Evolutionary conservation across 441 rosid genomes (phyloP), one percentile per base, ranked within the genome.

Genomic region (Erodium chrysanthum): DNA sequence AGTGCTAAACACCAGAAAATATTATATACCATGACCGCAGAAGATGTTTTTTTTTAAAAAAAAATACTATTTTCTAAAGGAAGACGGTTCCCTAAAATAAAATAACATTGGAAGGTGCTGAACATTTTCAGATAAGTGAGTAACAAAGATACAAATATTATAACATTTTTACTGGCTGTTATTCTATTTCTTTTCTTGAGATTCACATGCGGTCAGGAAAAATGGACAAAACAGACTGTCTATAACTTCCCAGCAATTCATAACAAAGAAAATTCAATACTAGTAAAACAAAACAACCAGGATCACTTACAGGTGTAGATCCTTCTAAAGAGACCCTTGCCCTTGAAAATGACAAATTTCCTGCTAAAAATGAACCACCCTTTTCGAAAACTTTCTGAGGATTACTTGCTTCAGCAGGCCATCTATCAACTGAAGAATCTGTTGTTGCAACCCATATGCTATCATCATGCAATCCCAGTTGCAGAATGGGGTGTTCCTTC

Each of bases 321-420:
- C 98, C 98, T 87, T 96, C 99, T 70, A 96, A 81, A 20, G 99
- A 96, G 73, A 86, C 90, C 79, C 98, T 88, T 66, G 97, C 97
- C 85, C 99, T 92, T 48, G 97, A 84, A 82, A 92, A 96, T 14
- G 96, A 92, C 75, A 96, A 82, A 76, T 92, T 96, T 75, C 99
- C 99, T 69, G 98, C 98, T 81, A 96, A 82, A 77, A 96, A 96
- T 46, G 99, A 88, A 71, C 90, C 92, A 44, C 97, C 98, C 79
- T 80, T 89, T 76, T 89, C 81, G 75, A 96, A 91, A 69, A 84
- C 81, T 15, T 59, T 59, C 78, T 90, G 96, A 75, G 98, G 98
- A 79, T 82, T 89, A 77, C 71, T 83, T 70, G 81, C 98, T 77
- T 96, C 98, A 64, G 92, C 96, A 40, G 96, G 96, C 98, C 99